phyloP scores from a whole-genome alignment of 768 basidiomycete genomes.

The Suillus sp. region DNA sequence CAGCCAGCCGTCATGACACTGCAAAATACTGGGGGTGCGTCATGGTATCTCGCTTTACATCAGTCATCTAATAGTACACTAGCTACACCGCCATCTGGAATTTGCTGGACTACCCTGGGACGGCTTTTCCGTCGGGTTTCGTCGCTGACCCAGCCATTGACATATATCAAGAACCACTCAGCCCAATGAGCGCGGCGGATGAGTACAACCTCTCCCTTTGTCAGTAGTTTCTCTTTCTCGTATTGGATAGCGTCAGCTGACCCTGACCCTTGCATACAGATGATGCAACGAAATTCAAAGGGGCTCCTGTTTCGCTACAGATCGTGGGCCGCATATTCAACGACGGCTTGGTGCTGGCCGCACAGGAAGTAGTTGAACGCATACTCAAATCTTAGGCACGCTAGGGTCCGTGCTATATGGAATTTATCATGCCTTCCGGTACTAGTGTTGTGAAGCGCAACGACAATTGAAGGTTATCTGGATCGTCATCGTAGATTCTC shows the following conservation, averaged over 20 bases:
- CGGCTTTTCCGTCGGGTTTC: slow-evolving; percentile 40
- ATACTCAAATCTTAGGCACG: slow-evolving; percentile 24
- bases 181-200: slow-evolving; percentile 24
- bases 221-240: slow-evolving; percentile 12
- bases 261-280: slow-evolving; percentile 22
- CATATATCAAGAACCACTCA: slow-evolving; percentile 13
- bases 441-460: not conserved
- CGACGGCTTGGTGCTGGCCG: slow-evolving; percentile 32
- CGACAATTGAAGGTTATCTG: not conserved
- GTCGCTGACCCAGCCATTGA: slow-evolving; percentile 20
- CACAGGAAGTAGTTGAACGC: slow-evolving; percentile 25
- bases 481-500: not conserved
- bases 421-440: not conserved
- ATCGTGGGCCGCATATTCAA: slow-evolving; percentile 27
- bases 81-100: slow-evolving; percentile 48
- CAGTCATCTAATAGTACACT: slow-evolving; percentile 15
- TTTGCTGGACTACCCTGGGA: slow-evolving; percentile 42
- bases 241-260: slow-evolving; percentile 10
- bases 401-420: not conserved
- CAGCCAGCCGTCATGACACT: slow-evolving; percentile 39
- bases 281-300: slow-evolving; percentile 22
- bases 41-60: not conserved
- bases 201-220: slow-evolving; percentile 23
- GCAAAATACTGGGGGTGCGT: slow-evolving; percentile 39
- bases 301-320: slow-evolving; percentile 26